These are phyloP conservation scores for Chaetomidium leptoderma DNA, from an alignment of 495 filamentous ascomycete species.

Conservation along the genomic window DNA sequence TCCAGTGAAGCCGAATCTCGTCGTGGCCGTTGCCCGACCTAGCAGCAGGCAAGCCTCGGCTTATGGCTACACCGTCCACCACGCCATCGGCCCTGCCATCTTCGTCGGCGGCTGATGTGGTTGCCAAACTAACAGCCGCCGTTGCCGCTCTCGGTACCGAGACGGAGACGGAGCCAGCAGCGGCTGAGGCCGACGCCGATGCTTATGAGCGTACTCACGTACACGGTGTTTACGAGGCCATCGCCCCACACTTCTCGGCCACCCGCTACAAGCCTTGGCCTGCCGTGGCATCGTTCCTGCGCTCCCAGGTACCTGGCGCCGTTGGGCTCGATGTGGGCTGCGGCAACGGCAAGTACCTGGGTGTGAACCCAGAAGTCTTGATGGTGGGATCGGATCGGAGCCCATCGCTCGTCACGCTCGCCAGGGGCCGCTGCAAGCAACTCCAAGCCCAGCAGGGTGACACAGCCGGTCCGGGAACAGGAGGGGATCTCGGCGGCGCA, in stretches of 20 bases:
- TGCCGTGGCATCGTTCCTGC: conserved; percentile 77
- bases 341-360: conserved; percentile 93
- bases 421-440: conserved; percentile 58
- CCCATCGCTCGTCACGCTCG: conserved; percentile 69
- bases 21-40: background rate
- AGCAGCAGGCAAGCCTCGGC: background rate
- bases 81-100: conserved; percentile 30
- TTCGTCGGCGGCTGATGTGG: conserved; percentile 28
- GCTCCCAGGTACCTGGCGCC: conserved; percentile 60
- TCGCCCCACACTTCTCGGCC: conserved; percentile 89
- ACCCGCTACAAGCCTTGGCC: conserved; percentile 99
- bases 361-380: conserved; percentile 71
- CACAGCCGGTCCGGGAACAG: conserved; percentile 10
- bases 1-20: conserved; percentile 1
- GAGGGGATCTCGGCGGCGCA: conserved; percentile 11
- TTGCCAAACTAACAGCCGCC: conserved; percentile 28
- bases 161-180: conserved; percentile 16
- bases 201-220: conserved; percentile 82
- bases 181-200: conserved; percentile 31
- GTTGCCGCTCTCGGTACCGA: conserved; percentile 13
- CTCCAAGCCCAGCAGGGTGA: conserved; percentile 16
- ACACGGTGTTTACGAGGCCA: conserved; percentile 89
- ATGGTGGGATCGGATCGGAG: conserved; percentile 89
- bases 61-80: conserved; percentile 10
- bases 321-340: conserved; percentile 89